Base-by-base conservation (phyloP, 169 alveolate genomes). In the Perkinsus marinus region DNA sequence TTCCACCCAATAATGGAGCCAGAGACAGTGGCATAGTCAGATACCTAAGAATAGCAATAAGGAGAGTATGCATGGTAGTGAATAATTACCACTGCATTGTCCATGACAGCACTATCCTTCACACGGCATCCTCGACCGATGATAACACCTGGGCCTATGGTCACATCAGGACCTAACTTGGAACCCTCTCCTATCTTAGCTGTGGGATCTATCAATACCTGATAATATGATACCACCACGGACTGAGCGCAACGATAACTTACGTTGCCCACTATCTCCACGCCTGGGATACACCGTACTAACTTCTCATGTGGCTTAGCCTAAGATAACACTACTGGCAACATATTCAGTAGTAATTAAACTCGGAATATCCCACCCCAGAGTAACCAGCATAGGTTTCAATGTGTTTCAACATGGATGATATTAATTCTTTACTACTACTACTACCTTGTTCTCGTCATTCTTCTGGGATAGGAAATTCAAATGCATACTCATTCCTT, bases 1-100 rank as follows among this genome's bases (percentile, higher is more conserved):
- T 96, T 94, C 98, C 99, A 97, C 34, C 99, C 99, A 89, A 98
- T 95, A 43, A 98, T 97, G 39, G 98, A 94, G 96, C 94, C 96
- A 97, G 13, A 97, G 91, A 93, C 96, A 95, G 68, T 94, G 94
- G 37, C 93, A 94, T n/a, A 98, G 92, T 22, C 46, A 43, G 68
- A 97, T 95, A 92, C 97, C 97, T 39, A 39, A 30, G 13, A n/a
- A 90, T n/a, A 90, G 13, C n/a, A 17, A 90, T 34, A 43, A 43
- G 17, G 26, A 43, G 17, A 43, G 10, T 16, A 26, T 37, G 13
- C n/a, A 90, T 41, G 30, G 22, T 19, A 90, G 68, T 34, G 16
- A 34, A 39, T 69, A 19, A 6, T 13, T 30, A 43, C 39, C 41
- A 34, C n/a, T 0, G 41, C 39, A 34, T 38, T 39, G 92, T 94